Conservation (phyloP, 2,329 filamentous ascomycete species). For the Zasmidium cellare region DNA sequence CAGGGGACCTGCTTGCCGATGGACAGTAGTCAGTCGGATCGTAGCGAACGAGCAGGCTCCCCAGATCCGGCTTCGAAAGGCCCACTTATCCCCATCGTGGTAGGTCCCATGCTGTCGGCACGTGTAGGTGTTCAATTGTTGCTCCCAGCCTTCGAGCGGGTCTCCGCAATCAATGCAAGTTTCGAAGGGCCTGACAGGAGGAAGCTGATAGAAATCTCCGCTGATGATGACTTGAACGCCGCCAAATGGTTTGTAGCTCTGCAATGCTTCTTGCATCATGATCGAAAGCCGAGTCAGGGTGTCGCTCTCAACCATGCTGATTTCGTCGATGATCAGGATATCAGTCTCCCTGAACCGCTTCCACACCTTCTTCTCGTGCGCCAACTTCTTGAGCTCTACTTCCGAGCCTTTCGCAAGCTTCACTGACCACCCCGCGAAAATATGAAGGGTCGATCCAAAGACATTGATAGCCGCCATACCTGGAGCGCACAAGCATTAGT, state of each 20-base stretch:
- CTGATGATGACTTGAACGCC: conserved; percentile 47
- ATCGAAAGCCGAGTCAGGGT: conserved; percentile 55
- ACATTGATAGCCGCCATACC: conserved; percentile 10
- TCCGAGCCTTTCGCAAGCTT: conserved; percentile 47
- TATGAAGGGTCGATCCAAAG: conserved; percentile 7
- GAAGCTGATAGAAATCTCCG: conserved; percentile 62
- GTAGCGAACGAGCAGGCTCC: conserved; percentile 50
- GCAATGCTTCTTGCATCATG: conserved; percentile 45
- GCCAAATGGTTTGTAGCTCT: conserved; percentile 37
- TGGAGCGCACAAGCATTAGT: too few relatives aligned
- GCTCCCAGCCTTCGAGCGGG: conserved; percentile 10
- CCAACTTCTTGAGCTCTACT: conserved; percentile 23
- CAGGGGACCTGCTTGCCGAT: conserved; percentile 55
- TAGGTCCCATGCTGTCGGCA: conserved; percentile 40
- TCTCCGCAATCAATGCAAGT: conserved; percentile 53
- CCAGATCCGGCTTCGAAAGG: conserved; percentile 60
- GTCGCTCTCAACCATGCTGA: conserved; percentile 63
- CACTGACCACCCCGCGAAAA: conserved; percentile 58
- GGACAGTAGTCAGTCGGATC: conserved; percentile 57
- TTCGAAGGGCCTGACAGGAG: conserved; percentile 59
- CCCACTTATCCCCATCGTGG: conserved; percentile 56
- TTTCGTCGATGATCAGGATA: conserved; percentile 66
- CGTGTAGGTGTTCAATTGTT: conserved; percentile 37
- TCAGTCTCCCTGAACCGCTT: conserved; percentile 48
- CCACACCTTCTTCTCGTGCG: conserved; percentile 36